A percentile compares a stretch with the other conserved stretches of the same genome.
Conservation (phyloP, 768 basidiomycete genomes). For the Suillus paluster region DNA sequence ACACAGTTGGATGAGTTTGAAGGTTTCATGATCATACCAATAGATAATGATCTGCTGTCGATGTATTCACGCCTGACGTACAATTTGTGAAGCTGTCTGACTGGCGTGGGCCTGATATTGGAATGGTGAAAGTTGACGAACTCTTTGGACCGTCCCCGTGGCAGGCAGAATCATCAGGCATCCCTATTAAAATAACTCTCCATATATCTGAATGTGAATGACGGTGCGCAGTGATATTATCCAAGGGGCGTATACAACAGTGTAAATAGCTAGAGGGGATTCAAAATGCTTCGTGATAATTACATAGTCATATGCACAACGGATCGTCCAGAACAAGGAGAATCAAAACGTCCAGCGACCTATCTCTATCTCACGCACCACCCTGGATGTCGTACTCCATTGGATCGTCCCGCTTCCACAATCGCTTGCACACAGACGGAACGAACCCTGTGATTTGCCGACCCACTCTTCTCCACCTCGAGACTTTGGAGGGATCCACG, state of each 20-base stretch:
- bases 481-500: not conserved
- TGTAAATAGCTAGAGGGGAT: not conserved
- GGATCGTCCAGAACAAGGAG: not conserved
- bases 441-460: not conserved
- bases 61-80: no score
- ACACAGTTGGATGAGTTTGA: constrained; percentile 26
- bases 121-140: no score
- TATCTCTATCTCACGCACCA: not conserved
- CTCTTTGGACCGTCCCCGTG: not conserved
- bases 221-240: not conserved
- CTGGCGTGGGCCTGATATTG: no score
- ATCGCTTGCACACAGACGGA: not conserved
- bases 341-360: constrained; percentile 1
- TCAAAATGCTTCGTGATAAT: not conserved
- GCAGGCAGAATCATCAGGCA: not conserved
- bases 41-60: not conserved
- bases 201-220: not conserved
- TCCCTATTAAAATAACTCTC: not conserved
- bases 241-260: not conserved
- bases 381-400: not conserved
- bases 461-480: not conserved
- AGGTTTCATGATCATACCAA: constrained; percentile 24
- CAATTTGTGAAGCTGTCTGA: not conserved
- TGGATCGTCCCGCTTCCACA: not conserved
- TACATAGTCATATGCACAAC: not conserved